A percentile compares a stretch with the other conserved stretches of the same genome.
phyloP scores from a whole-genome alignment of 2,329 filamentous ascomycete species.

The Penicillium frequentans region DNA sequence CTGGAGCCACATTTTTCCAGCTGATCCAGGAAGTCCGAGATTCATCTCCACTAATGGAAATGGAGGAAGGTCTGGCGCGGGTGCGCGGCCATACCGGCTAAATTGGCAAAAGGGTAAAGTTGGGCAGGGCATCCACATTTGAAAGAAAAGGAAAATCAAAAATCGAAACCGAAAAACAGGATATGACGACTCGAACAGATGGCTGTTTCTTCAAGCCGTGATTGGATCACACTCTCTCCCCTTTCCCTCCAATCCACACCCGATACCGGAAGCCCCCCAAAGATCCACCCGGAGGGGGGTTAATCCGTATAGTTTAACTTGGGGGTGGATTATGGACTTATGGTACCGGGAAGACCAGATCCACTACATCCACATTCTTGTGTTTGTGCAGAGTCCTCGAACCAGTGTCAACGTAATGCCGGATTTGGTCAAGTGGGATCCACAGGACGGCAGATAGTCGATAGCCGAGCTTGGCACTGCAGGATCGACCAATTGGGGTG shows the following conservation, averaged over 20 bases:
- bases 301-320: slow-evolving; percentile 9
- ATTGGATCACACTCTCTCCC: neutral
- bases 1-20: slow-evolving; percentile 8
- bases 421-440: slow-evolving; percentile 1
- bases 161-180: neutral
- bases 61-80: slow-evolving; percentile 1
- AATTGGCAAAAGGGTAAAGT: slow-evolving; percentile 14
- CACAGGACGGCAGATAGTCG: slow-evolving; percentile 38
- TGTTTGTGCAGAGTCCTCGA: slow-evolving; percentile 18
- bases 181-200: neutral
- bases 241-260: neutral
- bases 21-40: neutral
- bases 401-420: neutral
- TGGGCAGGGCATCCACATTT: slow-evolving; percentile 1
- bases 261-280: slow-evolving; percentile 18
- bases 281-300: neutral
- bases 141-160: neutral
- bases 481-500: slow-evolving; percentile 31
- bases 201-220: neutral
- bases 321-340: neutral
- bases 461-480: slow-evolving; percentile 38
- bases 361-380: slow-evolving; percentile 20
- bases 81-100: slow-evolving; percentile 5
- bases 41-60: neutral
- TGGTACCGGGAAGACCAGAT: slow-evolving; percentile 2